Percentiles rank a stretch among this genome's conserved stretches.
Conservation (phyloP, 768 basidiomycete species). For the Lactarius hengduanensis region DNA sequence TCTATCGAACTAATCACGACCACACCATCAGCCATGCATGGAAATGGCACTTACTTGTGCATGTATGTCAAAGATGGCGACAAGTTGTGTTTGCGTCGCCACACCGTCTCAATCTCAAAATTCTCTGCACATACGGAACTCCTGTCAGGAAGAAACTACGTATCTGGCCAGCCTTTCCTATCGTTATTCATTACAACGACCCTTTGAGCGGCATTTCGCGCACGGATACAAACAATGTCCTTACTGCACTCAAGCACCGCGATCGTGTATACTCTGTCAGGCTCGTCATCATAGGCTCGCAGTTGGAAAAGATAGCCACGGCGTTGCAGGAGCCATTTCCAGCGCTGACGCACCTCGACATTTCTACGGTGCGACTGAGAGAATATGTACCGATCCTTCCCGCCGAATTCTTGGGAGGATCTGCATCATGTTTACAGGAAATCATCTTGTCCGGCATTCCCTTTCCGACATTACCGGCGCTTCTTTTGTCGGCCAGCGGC, state of each 20-base stretch:
- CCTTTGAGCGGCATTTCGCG: background rate
- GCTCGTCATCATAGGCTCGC: background rate
- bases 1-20: background rate
- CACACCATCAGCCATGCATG: background rate
- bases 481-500: background rate
- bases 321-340: background rate
- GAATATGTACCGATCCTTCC: background rate
- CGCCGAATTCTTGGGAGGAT: no score
- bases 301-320: background rate
- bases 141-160: background rate
- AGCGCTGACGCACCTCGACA: background rate
- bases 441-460: conserved; percentile 60
- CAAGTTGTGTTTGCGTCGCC: background rate
- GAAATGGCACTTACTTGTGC: background rate
- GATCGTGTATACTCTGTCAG: background rate
- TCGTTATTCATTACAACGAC: background rate
- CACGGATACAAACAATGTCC: background rate
- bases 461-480: conserved; percentile 19
- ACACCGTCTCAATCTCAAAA: background rate
- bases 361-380: background rate
- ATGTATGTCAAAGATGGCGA: background rate
- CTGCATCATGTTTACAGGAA: conserved; percentile 86
- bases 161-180: background rate
- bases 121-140: background rate
- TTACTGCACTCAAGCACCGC: background rate